These are phyloP conservation scores for Ogataea saltuana DNA, from an alignment of 805 yeast genomes.

Conservation along the genomic window DNA sequence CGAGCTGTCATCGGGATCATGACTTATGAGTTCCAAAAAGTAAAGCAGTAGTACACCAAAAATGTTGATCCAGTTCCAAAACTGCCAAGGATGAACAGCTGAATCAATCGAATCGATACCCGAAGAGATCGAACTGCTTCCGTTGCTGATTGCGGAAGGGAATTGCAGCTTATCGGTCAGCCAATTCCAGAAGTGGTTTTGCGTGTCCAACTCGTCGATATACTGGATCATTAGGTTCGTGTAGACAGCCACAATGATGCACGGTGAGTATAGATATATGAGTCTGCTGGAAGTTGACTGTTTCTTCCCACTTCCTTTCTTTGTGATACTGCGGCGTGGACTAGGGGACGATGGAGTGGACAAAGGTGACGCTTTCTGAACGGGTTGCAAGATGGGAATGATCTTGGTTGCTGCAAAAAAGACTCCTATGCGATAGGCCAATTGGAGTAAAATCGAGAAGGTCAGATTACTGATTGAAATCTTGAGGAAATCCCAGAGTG, in stretches of 20 bases:
- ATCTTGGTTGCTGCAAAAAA: constrained; percentile 90
- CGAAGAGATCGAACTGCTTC: constrained; percentile 2
- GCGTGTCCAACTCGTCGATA: constrained; percentile 69
- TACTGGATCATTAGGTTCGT: constrained; percentile 92
- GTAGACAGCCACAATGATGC: constrained; percentile 91
- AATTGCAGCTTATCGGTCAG: constrained; percentile 26
- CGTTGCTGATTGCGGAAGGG: constrained; percentile 5
- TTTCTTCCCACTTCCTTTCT: constrained; percentile 10
- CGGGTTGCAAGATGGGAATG: constrained; percentile 58
- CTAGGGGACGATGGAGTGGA: constrained; percentile 27
- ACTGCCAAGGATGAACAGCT: constrained; percentile 75
- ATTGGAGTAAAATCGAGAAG: constrained; percentile 75
- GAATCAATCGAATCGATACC: constrained; percentile 4
- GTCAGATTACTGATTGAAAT: constrained; percentile 64
- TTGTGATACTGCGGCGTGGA: constrained; percentile 17
- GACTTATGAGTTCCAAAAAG: constrained; percentile 65
- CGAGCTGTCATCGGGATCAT: constrained; percentile 37
- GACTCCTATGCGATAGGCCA: constrained; percentile 83
- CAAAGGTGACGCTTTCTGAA: constrained; percentile 22
- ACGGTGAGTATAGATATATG: constrained; percentile 87
- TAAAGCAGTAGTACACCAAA: constrained; percentile 77
- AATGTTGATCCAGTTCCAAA: constrained; percentile 97
- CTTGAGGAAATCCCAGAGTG: constrained; percentile 54
- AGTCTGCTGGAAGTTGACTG: constrained; percentile 45
- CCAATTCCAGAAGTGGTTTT: constrained; percentile 41